Evolutionary conservation across 768 basidiomycete genomes (phyloP).

Genomic region (Gyrodon lividus): DNA sequence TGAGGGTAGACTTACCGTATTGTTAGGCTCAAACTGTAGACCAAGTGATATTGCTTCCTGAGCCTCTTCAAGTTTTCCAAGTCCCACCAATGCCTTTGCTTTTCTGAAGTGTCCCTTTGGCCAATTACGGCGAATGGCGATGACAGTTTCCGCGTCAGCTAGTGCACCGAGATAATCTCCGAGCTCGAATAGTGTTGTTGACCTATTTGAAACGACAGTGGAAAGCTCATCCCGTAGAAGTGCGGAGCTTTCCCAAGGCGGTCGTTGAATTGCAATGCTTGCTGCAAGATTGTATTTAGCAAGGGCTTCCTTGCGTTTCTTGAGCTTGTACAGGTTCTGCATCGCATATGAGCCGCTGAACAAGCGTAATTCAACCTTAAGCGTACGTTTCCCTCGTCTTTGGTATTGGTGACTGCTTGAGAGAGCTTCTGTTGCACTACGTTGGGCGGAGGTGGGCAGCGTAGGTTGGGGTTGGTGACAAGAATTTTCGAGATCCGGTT

Average conservation of each 20-base stretch:
- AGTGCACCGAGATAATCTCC: slow-evolving; percentile 76
- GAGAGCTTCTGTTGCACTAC: slow-evolving; percentile 75
- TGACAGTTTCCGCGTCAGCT: slow-evolving; percentile 89
- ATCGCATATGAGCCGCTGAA: slow-evolving; percentile 12
- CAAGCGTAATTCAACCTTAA: slow-evolving; percentile 1
- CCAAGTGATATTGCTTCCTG: slow-evolving; percentile 81
- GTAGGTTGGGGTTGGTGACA: slow-evolving; percentile 63
- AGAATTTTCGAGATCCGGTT: slow-evolving; percentile 78
- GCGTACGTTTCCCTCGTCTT: slow-evolving; percentile 94
- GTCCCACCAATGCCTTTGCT: slow-evolving; percentile 80
- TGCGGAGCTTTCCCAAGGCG: slow-evolving; percentile 85
- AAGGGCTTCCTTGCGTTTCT: slow-evolving; percentile 70
- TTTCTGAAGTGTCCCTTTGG: slow-evolving; percentile 96
- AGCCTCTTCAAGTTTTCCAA: slow-evolving; percentile 70
- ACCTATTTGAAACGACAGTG: slow-evolving; percentile 87
- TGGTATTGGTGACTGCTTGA: slow-evolving; percentile 70
- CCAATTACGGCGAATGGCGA: slow-evolving; percentile 82
- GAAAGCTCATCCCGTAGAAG: slow-evolving; percentile 89
- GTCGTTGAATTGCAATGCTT: slow-evolving; percentile 72
- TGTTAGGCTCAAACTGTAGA: slow-evolving; percentile 78
- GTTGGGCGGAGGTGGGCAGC: slow-evolving; percentile 79
- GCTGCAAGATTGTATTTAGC: slow-evolving; percentile 78
- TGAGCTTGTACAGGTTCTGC: slow-evolving; percentile 76
- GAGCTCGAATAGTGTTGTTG: slow-evolving; percentile 78
- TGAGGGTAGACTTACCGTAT: slow-evolving; percentile 40